Evolutionary conservation across 495 filamentous ascomycete genomes (phyloP).

Genomic region (Penicillium paxilli): DNA sequence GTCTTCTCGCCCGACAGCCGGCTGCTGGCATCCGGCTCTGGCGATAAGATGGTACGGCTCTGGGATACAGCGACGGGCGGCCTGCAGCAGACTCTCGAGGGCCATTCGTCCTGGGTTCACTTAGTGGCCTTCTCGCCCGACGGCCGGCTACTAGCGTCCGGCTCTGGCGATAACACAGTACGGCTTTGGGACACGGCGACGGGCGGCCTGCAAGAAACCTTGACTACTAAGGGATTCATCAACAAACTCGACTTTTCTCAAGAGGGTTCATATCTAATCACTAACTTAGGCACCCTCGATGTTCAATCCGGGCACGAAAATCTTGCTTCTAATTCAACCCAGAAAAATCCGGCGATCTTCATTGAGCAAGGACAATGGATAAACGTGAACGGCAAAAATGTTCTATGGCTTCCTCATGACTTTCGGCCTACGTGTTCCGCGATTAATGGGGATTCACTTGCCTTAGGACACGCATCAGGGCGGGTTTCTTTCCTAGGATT

Average conservation of each 20-base stretch:
- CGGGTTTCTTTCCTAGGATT: not conserved
- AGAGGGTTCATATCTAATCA: slow-evolving; percentile 13
- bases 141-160: slow-evolving; percentile 14
- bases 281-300: slow-evolving; percentile 2
- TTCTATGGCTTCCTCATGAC: slow-evolving; percentile 31
- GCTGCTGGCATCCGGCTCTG: slow-evolving; percentile 9
- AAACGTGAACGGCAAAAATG: slow-evolving; percentile 19
- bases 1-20: too few relatives aligned
- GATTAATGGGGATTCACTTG: not conserved
- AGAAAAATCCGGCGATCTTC: slow-evolving; percentile 3
- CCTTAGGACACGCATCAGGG: not conserved
- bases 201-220: slow-evolving; percentile 4
- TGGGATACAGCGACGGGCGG: slow-evolving; percentile 20
- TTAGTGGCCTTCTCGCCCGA: slow-evolving; percentile 24
- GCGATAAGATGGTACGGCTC: slow-evolving; percentile 23
- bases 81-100: not conserved
- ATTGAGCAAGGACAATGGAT: slow-evolving; percentile 21
- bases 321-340: not conserved
- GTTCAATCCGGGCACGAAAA: slow-evolving; percentile 5
- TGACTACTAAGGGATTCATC: not conserved
- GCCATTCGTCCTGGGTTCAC: slow-evolving; percentile 11
- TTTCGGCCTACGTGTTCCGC: slow-evolving; percentile 24
- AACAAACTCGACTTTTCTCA: slow-evolving; percentile 12
- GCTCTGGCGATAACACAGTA: slow-evolving; percentile 14
- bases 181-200: slow-evolving; percentile 26